These are phyloP conservation scores for Furcasterigmium furcatum DNA, from an alignment of 2,329 filamentous ascomycete species.

Conservation along the genomic window DNA sequence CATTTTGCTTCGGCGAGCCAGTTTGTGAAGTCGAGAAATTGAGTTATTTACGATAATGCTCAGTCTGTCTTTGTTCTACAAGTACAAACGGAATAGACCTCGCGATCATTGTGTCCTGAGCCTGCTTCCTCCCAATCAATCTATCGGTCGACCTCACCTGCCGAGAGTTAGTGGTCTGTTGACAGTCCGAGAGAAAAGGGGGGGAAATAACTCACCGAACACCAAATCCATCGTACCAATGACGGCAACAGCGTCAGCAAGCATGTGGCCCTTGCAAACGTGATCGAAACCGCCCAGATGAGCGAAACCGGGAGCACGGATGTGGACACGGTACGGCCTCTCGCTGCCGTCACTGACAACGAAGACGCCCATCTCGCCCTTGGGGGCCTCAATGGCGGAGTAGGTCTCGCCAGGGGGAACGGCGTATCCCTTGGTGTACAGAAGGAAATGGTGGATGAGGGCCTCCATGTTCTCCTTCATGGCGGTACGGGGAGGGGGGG, in stretches of 20 bases:
- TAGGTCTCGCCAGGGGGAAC: conserved; percentile 98
- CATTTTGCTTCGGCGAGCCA: too few species aligned
- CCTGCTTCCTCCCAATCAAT: conserved; percentile 6
- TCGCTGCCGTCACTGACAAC: conserved; percentile 95
- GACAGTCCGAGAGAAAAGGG: not conserved
- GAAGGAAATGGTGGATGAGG: conserved; percentile 96
- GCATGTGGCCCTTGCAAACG: conserved; percentile 83
- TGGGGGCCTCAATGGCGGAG: conserved; percentile 96
- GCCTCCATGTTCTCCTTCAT: conserved; percentile 99
- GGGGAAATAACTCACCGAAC: conserved; percentile 62
- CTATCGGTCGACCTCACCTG: conserved; percentile 62
- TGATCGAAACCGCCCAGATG: conserved; percentile 95
- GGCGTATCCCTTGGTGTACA: conserved; percentile 97
- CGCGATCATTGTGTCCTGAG: conserved; percentile 7
- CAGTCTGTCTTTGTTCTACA: conserved; percentile 17
- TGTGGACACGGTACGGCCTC: conserved; percentile 95
- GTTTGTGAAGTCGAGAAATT: too few species aligned
- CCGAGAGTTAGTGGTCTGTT: not conserved
- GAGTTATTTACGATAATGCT: conserved; percentile 18
- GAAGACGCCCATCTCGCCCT: conserved; percentile 99
- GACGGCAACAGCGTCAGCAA: conserved; percentile 95
- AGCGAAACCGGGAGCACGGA: conserved; percentile 93
- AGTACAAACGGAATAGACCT: conserved; percentile 18
- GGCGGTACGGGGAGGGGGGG: conserved; percentile 88
- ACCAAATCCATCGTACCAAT: conserved; percentile 89